Percentiles rank a stretch among this genome's conserved stretches.
Conservation (phyloP, 176 grass and related monocot genomes). For the Avena insularis region DNA sequence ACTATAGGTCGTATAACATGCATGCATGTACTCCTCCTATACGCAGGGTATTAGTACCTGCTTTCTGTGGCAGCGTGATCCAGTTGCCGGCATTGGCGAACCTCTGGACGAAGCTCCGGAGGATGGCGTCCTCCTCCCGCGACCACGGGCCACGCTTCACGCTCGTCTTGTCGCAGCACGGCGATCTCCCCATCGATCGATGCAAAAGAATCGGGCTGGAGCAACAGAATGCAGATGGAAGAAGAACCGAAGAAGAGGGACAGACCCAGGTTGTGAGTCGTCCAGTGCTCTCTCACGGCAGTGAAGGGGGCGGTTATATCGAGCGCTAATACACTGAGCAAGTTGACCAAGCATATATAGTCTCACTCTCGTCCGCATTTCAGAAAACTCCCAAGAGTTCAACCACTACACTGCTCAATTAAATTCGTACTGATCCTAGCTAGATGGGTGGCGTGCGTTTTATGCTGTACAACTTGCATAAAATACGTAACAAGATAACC, state of each 20-base stretch:
- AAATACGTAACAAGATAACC: neutral
- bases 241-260: neutral
- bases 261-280: neutral
- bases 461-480: neutral
- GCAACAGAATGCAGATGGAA: neutral
- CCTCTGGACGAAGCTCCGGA: constrained; percentile 56
- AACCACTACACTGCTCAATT: constrained; percentile 32
- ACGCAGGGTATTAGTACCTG: constrained; percentile 33
- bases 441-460: no score
- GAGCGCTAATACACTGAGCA: neutral
- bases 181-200: constrained; percentile 63
- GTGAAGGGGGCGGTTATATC: constrained; percentile 27
- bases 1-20: neutral
- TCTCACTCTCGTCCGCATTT: neutral
- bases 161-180: constrained; percentile 82
- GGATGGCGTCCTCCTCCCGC: constrained; percentile 72
- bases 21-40: no score
- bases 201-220: neutral
- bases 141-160: constrained; percentile 97
- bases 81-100: constrained; percentile 68
- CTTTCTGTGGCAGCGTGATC: constrained; percentile 59
- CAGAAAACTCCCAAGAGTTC: neutral
- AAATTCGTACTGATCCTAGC: neutral
- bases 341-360: constrained; percentile 38
- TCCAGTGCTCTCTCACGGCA: neutral